These are phyloP conservation scores for Daldinia grandis DNA, from an alignment of 495 filamentous ascomycete species.

Conservation along the genomic window DNA sequence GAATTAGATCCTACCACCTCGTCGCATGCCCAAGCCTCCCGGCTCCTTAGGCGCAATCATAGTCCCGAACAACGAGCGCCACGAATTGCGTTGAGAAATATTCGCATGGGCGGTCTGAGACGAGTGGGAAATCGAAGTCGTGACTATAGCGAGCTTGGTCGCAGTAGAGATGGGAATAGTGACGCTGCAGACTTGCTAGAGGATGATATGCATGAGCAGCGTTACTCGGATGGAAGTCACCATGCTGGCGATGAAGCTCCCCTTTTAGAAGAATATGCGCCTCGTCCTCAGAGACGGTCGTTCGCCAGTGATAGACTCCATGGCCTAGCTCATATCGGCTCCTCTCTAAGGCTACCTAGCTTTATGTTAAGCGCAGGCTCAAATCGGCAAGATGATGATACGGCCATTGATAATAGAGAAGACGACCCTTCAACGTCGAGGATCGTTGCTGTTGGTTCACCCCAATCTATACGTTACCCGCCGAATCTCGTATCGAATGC, in stretches of 20 bases:
- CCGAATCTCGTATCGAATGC: slow-evolving; percentile 93
- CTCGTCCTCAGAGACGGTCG: slow-evolving; percentile 45
- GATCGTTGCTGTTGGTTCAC: slow-evolving; percentile 58
- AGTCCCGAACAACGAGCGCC: slow-evolving; percentile 58
- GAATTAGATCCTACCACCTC: slow-evolving; percentile 72
- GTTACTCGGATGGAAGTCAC: slow-evolving; percentile 61
- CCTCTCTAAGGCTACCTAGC: slow-evolving; percentile 58
- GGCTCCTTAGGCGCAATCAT: slow-evolving; percentile 54
- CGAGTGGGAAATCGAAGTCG: slow-evolving; percentile 57
- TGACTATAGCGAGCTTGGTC: slow-evolving; percentile 68
- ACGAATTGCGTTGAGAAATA: slow-evolving; percentile 73
- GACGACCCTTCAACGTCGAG: slow-evolving; percentile 63
- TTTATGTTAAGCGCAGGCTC: slow-evolving; percentile 56
- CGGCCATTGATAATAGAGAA: slow-evolving; percentile 53
- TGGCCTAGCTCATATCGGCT: slow-evolving; percentile 48
- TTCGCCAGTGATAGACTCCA: slow-evolving; percentile 48
- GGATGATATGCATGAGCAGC: slow-evolving; percentile 56
- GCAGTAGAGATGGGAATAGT: slow-evolving; percentile 61
- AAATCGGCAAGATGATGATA: slow-evolving; percentile 47
- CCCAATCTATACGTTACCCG: slow-evolving; percentile 68
- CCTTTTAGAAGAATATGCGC: slow-evolving; percentile 59
- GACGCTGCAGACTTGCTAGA: slow-evolving; percentile 66
- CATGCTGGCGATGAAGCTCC: slow-evolving; percentile 71
- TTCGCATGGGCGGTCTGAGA: slow-evolving; percentile 68
- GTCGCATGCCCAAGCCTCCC: slow-evolving; percentile 44